Base-by-base conservation (phyloP, 257 asterid species). In the Solanum megistacrolobum region DNA sequence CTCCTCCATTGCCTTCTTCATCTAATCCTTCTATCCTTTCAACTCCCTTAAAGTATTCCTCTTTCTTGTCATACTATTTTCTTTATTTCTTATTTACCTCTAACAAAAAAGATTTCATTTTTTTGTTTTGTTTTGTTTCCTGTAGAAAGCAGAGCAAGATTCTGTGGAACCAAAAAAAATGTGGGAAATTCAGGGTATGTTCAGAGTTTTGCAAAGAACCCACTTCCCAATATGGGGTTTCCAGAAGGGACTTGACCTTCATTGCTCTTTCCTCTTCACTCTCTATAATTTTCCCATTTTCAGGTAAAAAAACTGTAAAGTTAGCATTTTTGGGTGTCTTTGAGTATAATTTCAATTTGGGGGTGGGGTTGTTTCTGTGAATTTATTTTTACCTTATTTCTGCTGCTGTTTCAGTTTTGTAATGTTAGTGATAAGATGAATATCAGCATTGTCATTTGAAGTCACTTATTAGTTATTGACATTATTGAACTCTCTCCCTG, bases 181-280 rank as follows among this genome's bases (percentile, higher is more conserved):
- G 83, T 41, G 85, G 86, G 87, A 69, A 93, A 62, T 32, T 71
- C 82, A 46, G 75, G 83, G 90, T 88, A 43, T 69, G 90, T 69
- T 90, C 90, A 83, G 86, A 72, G 55, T 89, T 87, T 88, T 87
- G 90, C 46, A 91, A 94, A n/a, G 76, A 84, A 88, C 89, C 92
- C 90, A 76, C 86, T 71, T 48, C 20, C 74, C 87, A 83, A 39
- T 88, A 83, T 91, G 94, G 91, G 84, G 36, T 93, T 89, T 91
- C 87, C 75, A 93, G 93, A 90, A 94, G 96, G 91, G 95, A 93
- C 90, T 91, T 94, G 58, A 85, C 92, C 92, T 87, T 93, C 65
- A 58, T 87, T 88, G 96, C 94, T 29, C 86, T 93, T 55, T 93
- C 95, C 83, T 93, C 95, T 84, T 93, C 98, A 18, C 88, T 93